Percentiles rank a stretch among this genome's conserved stretches.
phyloP scores from a whole-genome alignment of 1,139 yeast genomes.

The Diutina catenulata region DNA sequence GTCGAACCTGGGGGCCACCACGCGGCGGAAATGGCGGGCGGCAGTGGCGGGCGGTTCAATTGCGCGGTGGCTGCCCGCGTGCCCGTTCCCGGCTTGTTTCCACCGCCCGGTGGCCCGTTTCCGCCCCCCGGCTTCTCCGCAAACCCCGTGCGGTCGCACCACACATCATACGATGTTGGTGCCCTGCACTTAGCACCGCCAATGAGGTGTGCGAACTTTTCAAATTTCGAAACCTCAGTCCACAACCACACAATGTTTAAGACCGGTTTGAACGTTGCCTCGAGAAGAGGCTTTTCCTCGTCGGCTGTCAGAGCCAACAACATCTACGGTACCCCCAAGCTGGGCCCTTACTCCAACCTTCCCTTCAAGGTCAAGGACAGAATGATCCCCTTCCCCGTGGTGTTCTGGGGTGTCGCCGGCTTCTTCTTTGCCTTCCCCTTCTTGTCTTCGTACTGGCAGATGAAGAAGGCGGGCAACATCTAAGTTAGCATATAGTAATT shows the following conservation, averaged over 20 bases:
- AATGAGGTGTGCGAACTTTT: background rate
- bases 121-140: no score
- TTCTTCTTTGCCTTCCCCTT: conserved; percentile 51
- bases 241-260: background rate
- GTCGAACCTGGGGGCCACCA: no score
- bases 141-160: no score
- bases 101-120: no score
- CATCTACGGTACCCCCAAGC: conserved; percentile 40
- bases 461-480: conserved; percentile 57
- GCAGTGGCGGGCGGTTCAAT: no score
- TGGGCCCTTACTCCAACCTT: conserved; percentile 82
- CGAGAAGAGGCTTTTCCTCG: conserved; percentile 2
- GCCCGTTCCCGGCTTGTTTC: no score
- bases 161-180: no score
- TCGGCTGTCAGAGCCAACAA: conserved; percentile 7
- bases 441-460: conserved; percentile 54
- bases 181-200: background rate
- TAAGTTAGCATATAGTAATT: conserved; percentile 6
- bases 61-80: no score
- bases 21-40: no score
- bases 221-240: background rate
- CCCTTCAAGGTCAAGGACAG: conserved; percentile 92
- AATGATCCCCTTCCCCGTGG: conserved; percentile 63
- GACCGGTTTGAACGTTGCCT: conserved; percentile 5
- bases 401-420: conserved; percentile 73